phyloP scores from a whole-genome alignment of 306 rosid species.

The Canavalia ensiformis region DNA sequence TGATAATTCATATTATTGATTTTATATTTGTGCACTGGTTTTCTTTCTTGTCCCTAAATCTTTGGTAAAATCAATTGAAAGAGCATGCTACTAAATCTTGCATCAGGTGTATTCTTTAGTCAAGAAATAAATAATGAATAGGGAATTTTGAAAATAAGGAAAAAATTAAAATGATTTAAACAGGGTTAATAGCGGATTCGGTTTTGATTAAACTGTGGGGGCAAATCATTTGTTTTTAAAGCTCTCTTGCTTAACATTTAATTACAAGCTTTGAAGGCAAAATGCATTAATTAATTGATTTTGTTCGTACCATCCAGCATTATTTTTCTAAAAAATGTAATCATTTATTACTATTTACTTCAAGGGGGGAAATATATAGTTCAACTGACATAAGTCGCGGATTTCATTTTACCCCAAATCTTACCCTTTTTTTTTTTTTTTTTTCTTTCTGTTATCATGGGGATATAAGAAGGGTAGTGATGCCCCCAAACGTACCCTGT shows the following conservation, averaged over 20 bases:
- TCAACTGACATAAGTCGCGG: too few species aligned
- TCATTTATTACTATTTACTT: too few species aligned
- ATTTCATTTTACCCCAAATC: neutral
- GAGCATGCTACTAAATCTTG: neutral
- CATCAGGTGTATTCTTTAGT: neutral
- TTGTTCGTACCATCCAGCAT: too few species aligned
- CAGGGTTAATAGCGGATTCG: too few species aligned
- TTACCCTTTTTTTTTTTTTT: neutral
- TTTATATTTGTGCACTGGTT: neutral
- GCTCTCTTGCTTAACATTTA: too few species aligned
- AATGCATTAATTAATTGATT: too few species aligned
- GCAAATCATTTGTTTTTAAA: too few species aligned
- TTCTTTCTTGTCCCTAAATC: neutral
- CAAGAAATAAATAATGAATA: conserved; percentile 1
- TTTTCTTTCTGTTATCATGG: neutral
- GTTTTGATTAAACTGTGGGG: too few species aligned
- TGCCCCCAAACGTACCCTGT: too few species aligned
- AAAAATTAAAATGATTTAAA: too few species aligned
- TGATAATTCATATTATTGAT: conserved; percentile 1
- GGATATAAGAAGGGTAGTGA: neutral
- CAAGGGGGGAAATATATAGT: neutral
- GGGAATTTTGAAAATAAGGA: neutral
- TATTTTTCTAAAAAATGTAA: too few species aligned
- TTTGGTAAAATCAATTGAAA: neutral
- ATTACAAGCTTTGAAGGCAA: too few species aligned